These are phyloP conservation scores for Fusarium coicis DNA, from an alignment of 2,329 filamentous ascomycete species.

Conservation along the genomic window DNA sequence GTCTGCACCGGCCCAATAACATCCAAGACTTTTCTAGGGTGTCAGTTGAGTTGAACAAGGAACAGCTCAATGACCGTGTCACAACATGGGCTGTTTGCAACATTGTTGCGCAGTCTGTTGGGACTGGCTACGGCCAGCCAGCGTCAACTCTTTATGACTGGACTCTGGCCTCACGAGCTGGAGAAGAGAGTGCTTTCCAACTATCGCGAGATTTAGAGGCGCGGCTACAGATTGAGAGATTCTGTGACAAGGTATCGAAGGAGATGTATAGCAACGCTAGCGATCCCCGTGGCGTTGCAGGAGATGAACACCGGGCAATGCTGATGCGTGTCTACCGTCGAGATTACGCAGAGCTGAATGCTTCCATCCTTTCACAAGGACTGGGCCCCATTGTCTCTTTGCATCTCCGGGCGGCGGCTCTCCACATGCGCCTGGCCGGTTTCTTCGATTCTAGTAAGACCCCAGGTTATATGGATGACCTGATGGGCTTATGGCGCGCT, in stretches of 20 bases:
- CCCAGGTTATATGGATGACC: constrained; percentile 76
- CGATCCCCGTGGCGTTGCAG: constrained; percentile 75
- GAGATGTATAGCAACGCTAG: constrained; percentile 83
- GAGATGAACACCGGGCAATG: constrained; percentile 74
- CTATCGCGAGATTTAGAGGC: constrained; percentile 72
- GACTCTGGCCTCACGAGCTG: constrained; percentile 71
- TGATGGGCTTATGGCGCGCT: constrained; percentile 80
- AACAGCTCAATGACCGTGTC: constrained; percentile 81
- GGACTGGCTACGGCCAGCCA: constrained; percentile 86
- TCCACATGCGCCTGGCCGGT: constrained; percentile 81
- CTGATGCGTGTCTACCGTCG: constrained; percentile 73
- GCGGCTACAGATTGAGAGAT: constrained; percentile 76
- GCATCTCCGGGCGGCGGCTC: constrained; percentile 76
- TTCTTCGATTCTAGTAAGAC: constrained; percentile 84
- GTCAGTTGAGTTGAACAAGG: constrained; percentile 78
- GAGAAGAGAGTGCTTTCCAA: constrained; percentile 68
- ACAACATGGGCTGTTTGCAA: constrained; percentile 88
- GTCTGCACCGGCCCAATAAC: constrained; percentile 82
- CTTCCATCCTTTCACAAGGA: constrained; percentile 67
- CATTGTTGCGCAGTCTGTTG: constrained; percentile 82
- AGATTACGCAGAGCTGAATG: constrained; percentile 72
- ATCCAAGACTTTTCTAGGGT: constrained; percentile 85
- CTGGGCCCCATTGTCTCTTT: constrained; percentile 70
- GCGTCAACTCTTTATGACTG: constrained; percentile 82
- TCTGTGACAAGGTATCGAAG: constrained; percentile 81